Evolutionary conservation across 371 early-diverging fungal genomes (phyloP).

Genomic region (Rhizopus stolonifer): DNA sequence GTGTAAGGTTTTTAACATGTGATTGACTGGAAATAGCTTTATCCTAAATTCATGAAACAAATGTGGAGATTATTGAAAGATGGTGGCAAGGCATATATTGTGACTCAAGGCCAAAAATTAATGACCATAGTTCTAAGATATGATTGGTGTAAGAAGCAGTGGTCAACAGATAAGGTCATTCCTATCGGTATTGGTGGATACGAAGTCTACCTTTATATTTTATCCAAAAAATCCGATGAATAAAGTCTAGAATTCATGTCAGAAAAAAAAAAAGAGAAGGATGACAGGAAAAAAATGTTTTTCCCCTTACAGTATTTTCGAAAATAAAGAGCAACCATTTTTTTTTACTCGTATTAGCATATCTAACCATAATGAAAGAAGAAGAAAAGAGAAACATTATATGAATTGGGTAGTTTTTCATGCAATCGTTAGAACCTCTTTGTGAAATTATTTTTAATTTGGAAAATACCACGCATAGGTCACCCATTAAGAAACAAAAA

Average conservation of each 20-base stretch:
- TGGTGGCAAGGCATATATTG: conserved; percentile 42
- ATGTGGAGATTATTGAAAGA: conserved; percentile 29
- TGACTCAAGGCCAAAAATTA: conserved; percentile 44
- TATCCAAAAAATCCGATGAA: conserved; percentile 12
- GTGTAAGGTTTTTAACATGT: too few relatives aligned
- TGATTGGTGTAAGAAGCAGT: conserved; percentile 36
- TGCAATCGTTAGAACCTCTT: too few relatives aligned
- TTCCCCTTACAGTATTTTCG: too few relatives aligned
- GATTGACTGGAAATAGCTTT: conserved; percentile 34
- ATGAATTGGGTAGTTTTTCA: too few relatives aligned
- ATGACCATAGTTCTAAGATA: conserved; percentile 38
- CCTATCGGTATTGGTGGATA: conserved; percentile 44
- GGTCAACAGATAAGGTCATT: conserved; percentile 22
- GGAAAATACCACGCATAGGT: too few relatives aligned
- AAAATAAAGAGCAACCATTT: too few relatives aligned
- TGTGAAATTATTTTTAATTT: too few relatives aligned
- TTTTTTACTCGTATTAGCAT: too few relatives aligned
- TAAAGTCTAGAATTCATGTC: background rate
- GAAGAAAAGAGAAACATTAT: too few relatives aligned
- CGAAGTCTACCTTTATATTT: conserved; percentile 36
- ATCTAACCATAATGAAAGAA: too few relatives aligned
- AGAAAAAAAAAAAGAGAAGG: background rate
- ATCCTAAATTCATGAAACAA: conserved; percentile 44
- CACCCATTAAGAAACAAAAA: too few relatives aligned
- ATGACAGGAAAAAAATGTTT: background rate